Base-by-base conservation (phyloP, 139 green algal genomes). In the Deuterostichococcus epilithicus region DNA sequence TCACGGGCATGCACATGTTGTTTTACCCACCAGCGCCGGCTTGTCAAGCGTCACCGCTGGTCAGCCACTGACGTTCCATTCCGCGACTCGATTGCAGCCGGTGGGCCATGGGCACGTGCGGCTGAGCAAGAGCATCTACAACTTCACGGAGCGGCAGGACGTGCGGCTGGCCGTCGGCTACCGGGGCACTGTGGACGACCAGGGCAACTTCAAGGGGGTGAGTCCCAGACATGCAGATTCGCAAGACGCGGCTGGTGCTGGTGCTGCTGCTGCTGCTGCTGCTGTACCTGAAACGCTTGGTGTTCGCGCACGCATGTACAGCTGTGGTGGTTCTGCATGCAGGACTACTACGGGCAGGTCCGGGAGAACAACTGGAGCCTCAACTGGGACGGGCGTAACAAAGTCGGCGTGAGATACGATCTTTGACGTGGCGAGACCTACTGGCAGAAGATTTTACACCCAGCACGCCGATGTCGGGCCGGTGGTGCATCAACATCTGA, bases 331-430 rank as follows among this genome's bases (percentile, higher is more conserved):
- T 30, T 38, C 33, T 37, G 30, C 52, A 52, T 76, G 70, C 76
- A 84, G 73, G 59, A 65, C 37, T 65, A 75, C 0, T 93, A 90
- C 73, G 80, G 52, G 3, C 84, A 88, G 67, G 68, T 93, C 0
- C 76, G 86, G 37, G 88, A 93, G 63, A 93, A 93, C 82, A 93
- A 93, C 73, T 93, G 88, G 88, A 87, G 82, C 3, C 67, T 93
- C 5, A 87, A 89, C 79, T 81, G 76, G 5, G 72, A 84, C 68
- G n/a, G n/a, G n/a, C n/a, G n/a, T n/a, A n/a, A n/a, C n/a, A n/a
- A n/a, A n/a, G n/a, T n/a, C n/a, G n/a, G n/a, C n/a, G n/a, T n/a
- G n/a, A n/a, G n/a, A n/a, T n/a, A n/a, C n/a, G n/a, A n/a, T n/a
- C n/a, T n/a, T n/a, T n/a, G n/a, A n/a, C n/a, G n/a, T n/a, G n/a